Percentiles rank a stretch among this genome's conserved stretches.
These are phyloP conservation scores for Isoetes taiwanensis DNA, from an alignment of 75 land plant genomes.

Conservation along the genomic window DNA sequence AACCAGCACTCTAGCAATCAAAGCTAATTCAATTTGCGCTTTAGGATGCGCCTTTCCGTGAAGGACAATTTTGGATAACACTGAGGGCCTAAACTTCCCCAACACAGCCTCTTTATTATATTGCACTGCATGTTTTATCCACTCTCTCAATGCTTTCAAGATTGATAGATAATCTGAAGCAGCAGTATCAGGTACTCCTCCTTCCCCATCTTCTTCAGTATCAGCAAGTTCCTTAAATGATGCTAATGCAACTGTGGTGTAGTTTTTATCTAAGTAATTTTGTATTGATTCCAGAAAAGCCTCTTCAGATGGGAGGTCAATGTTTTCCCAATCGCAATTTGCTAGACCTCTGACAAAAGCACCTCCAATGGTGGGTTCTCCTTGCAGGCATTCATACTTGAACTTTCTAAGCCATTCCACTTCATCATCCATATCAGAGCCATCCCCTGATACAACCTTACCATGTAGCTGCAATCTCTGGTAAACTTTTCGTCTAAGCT, in stretches of 20 bases:
- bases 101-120: conserved; percentile 22
- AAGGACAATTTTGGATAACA: conserved; percentile 16
- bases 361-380: conserved; percentile 29
- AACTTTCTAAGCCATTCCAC: conserved; percentile 30
- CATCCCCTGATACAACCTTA: conserved; percentile 8
- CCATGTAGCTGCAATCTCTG: conserved; percentile 16
- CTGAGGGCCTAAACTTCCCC: conserved; percentile 8
- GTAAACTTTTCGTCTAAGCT: conserved; percentile 14
- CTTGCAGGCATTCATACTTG: conserved; percentile 25
- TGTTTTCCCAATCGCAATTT: conserved; percentile 15
- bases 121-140: conserved; percentile 27
- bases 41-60: conserved; percentile 8
- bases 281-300: conserved; percentile 26
- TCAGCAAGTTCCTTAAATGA: not conserved
- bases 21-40: conserved; percentile 25
- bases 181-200: not conserved
- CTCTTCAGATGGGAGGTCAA: conserved; percentile 21
- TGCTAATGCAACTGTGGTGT: not conserved
- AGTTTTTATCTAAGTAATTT: conserved; percentile 11
- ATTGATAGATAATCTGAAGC: conserved; percentile 13
- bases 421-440: conserved; percentile 16
- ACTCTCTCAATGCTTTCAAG: conserved; percentile 20
- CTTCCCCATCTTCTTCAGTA: not conserved
- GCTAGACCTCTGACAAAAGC: conserved; percentile 23
- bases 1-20: conserved; percentile 17